A percentile compares a stretch with the other conserved stretches of the same genome.
phyloP scores from a whole-genome alignment of 495 filamentous ascomycete species.

The Aspergillus mulundensis region DNA sequence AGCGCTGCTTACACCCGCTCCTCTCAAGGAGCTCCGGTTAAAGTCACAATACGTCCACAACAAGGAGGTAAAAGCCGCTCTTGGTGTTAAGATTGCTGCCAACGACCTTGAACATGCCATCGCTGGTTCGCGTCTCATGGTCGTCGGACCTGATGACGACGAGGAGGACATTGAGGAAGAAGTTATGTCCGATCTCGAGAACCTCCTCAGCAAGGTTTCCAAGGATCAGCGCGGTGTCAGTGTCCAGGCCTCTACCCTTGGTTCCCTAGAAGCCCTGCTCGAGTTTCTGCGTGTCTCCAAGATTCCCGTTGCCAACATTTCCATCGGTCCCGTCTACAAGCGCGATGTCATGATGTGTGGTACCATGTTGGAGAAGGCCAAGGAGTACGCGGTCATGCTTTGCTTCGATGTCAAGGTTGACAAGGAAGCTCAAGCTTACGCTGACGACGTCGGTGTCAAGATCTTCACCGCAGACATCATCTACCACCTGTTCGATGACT shows the following conservation, averaged over 20 bases:
- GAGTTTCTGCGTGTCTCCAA: constrained; percentile 93
- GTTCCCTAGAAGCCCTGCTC: constrained; percentile 91
- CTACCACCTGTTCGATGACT: constrained; percentile 96
- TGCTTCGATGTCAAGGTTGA: constrained; percentile 99
- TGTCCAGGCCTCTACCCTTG: constrained; percentile 95
- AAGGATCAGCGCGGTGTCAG: constrained; percentile 90
- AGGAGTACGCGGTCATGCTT: constrained; percentile 97
- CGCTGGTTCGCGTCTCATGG: constrained; percentile 89
- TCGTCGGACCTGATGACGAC: constrained; percentile 91
- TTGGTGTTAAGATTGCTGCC: constrained; percentile 98
- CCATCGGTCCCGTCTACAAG: constrained; percentile 97
- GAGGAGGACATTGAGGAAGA: constrained; percentile 96
- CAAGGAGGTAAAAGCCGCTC: constrained; percentile 96
- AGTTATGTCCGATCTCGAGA: constrained; percentile 91
- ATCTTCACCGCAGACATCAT: constrained; percentile 99
- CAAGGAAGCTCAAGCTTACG: constrained; percentile 88
- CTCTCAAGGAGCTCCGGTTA: constrained; percentile 89
- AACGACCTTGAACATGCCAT: constrained; percentile 96
- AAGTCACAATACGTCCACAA: constrained; percentile 97
- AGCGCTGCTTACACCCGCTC: constrained; percentile 92
- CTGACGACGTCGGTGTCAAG: constrained; percentile 93
- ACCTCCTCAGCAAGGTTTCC: constrained; percentile 82
- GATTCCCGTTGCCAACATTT: constrained; percentile 96
- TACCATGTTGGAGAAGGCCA: constrained; percentile 93
- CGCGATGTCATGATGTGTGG: constrained; percentile 96